Evolutionary conservation across 192 early-diverging fungal genomes (phyloP), one percentile per base, ranked within the genome.

Genomic region (Kickxella alabastrina): DNA sequence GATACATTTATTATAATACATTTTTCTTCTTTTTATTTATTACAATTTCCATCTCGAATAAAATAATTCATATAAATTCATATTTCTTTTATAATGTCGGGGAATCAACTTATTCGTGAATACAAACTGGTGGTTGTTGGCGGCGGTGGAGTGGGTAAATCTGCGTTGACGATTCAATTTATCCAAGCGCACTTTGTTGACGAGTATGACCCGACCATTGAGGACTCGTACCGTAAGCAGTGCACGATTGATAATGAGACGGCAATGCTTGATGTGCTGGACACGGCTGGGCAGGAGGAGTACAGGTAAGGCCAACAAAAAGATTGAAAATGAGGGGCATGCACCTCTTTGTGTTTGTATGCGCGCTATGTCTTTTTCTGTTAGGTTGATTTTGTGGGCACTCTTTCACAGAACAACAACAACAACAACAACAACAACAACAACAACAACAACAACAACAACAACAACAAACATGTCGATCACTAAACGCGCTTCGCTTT

Each of bases 211-310:
- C 95, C 95, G 8, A 98, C 95, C 15, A 98, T 95, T 52, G 95
- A 97, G 79, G 94, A 97, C 78, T 95, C 92, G n/a, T 97, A 97
- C 79, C 84, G 89, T 46, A 95, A 95, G 65, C 94, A 95, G 70
- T 89, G 92, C 62, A 81, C 90, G 15, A 92, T 97, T 44, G 92
- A 97, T 68, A 85, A 89, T 27, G 83, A 86, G 53, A 84, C 86
- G 1, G 88, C 89, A 34, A 82, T 92, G 53, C 80, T 97, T 19
- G 94, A 97, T 50, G 88, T 97, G 9, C 82, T 97, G 38, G 94
- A 97, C 68, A 97, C 92, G 6, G 92, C 92, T 13, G 94, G 94
- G 21, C 94, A 97, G 62, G 92, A 95, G 59, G 92, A 94, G 69
- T 95, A 92, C 78, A 92, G 69, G 69, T 65, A 64, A 13, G 44